Percentiles rank a stretch among this genome's conserved stretches.
phyloP scores from a whole-genome alignment of 129 eudicot species.

The Saposhnikovia divaricata region DNA sequence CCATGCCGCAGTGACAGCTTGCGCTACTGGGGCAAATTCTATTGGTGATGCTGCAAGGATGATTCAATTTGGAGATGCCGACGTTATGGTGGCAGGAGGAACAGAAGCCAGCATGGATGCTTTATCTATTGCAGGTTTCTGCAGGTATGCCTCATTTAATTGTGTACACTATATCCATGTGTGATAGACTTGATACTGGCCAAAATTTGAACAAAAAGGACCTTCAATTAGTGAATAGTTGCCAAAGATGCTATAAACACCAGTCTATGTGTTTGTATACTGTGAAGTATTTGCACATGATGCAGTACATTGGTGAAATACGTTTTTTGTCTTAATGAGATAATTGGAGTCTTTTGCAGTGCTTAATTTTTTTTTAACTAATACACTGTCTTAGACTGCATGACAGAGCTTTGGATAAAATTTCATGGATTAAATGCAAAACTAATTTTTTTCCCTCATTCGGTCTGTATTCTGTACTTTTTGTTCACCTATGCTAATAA shows the following conservation, averaged over 20 bases:
- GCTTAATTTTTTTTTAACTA: not conserved
- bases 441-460: not conserved
- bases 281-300: not conserved
- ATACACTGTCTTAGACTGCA: not conserved
- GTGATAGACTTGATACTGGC: not conserved
- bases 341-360: not conserved
- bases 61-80: slow-evolving; percentile 94
- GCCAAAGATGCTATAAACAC: not conserved
- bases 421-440: not conserved
- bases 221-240: not conserved
- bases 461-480: not conserved
- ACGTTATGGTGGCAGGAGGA: slow-evolving; percentile 99
- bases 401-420: not conserved
- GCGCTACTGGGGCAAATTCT: slow-evolving; percentile 97
- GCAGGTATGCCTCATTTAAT: slow-evolving; percentile 39
- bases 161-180: not conserved
- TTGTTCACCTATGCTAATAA: not conserved
- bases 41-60: slow-evolving; percentile 97
- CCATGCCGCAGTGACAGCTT: slow-evolving; percentile 99
- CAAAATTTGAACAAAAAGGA: not conserved
- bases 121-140: slow-evolving; percentile 93
- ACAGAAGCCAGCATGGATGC: slow-evolving; percentile 98
- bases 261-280: not conserved
- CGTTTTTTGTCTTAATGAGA: not conserved
- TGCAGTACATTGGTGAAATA: not conserved